Evolutionary conservation across 2,329 filamentous ascomycete genomes (phyloP), one percentile per base, ranked within the genome.

Genomic region (Lachnellula occidentalis): DNA sequence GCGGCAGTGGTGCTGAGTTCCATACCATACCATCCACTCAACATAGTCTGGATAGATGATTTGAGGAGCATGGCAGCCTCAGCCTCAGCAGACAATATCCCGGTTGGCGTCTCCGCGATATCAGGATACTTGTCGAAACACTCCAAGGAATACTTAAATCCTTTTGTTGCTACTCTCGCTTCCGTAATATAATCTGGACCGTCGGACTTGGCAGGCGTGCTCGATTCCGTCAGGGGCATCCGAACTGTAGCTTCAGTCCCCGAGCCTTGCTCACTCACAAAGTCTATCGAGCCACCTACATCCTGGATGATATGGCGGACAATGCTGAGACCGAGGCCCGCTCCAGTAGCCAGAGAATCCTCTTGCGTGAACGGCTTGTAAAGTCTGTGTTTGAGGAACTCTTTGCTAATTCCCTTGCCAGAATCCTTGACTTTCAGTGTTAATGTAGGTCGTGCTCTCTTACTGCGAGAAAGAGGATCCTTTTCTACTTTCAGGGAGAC

Each of bases 351-450:
- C 17, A 88, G 69, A 0, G 75, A 73, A 53, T 85, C 79, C 62
- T 87, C 85, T 59, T 87, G 85, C 0, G 76, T 72, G 57, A 86
- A 86, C 0, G 83, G 81, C 0, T 79, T 79, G 61, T 82, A 87
- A 0, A 87, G 69, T 15, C 78, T 76, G 14, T 78, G 78, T 19
- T 78, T 75, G 51, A 85, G 71, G 60, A 83, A 87, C 21, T 85
- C 79, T 36, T 78, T 74, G 0, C 78, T 80, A 58, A 87, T 87
- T 8, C 85, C 85, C 57, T 80, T 79, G 1, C 85, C 85, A 1
- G 82, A 83, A 65, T 88, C 84, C 0, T 75, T 74, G 8, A 87
- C 77, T 0, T 73, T 79, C 27, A 81, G 62, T 5, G 69, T 21
- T 2, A 70, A 47, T 56, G 43, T 61, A 15, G 60, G 55, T 42